A percentile compares a stretch with the other conserved stretches of the same genome.
Conservation (phyloP, 805 yeast species). For the Ogataea populi-albae region DNA sequence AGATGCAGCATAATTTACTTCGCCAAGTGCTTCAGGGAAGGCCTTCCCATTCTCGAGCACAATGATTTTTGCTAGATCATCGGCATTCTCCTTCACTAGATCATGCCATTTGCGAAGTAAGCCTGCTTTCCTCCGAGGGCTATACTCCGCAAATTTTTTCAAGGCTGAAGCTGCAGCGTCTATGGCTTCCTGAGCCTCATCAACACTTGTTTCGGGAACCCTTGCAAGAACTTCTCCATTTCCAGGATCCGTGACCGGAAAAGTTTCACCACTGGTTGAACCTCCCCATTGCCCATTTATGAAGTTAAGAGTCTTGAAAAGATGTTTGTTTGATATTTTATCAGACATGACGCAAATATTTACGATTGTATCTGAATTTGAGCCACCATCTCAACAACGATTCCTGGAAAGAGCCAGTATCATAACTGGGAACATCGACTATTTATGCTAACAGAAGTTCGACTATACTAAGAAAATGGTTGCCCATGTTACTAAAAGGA, state of each 20-base stretch:
- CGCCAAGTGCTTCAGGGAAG: slow-evolving; percentile 51
- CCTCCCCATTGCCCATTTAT: slow-evolving; percentile 75
- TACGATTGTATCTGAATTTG: no score
- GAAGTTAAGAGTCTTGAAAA: slow-evolving; percentile 15
- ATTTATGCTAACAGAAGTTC: no score
- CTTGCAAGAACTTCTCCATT: slow-evolving; percentile 49
- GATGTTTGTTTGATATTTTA: slow-evolving; percentile 1
- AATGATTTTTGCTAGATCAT: slow-evolving; percentile 52
- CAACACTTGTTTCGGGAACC: slow-evolving; percentile 47
- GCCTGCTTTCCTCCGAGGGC: slow-evolving; percentile 44
- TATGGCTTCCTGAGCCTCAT: slow-evolving; percentile 54
- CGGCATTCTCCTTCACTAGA: slow-evolving; percentile 45
- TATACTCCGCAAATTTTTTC: slow-evolving; percentile 41
- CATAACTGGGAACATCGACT: no score
- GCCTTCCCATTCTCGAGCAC: slow-evolving; percentile 60
- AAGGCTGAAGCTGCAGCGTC: slow-evolving; percentile 50
- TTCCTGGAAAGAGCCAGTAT: no score
- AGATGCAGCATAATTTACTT: slow-evolving; percentile 53
- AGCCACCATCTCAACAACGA: no score
- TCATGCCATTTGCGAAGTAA: slow-evolving; percentile 45
- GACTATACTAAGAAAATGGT: no score
- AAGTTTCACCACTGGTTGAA: slow-evolving; percentile 46
- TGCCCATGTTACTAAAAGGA: no score
- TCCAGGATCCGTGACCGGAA: slow-evolving; percentile 55
- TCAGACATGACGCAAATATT: slow-evolving; percentile 5